Evolutionary conservation across 768 basidiomycete genomes (phyloP).

Genomic region (Mycena epipterygia): DNA sequence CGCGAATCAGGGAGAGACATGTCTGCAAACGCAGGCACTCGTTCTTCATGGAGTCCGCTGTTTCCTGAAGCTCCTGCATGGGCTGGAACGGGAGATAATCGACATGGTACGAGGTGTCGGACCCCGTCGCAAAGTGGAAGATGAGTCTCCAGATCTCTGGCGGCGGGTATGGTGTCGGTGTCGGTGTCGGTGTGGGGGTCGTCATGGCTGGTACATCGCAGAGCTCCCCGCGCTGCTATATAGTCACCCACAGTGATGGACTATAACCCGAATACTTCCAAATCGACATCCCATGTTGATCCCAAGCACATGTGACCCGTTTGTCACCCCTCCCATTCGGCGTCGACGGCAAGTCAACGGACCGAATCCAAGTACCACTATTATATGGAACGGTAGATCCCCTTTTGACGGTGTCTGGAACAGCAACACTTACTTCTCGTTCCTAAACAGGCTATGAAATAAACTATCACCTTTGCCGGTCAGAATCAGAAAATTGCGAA

Average conservation of each 20-base stretch:
- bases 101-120: background rate
- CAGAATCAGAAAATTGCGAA: too few relatives aligned
- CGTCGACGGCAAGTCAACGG: background rate
- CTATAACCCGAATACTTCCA: background rate
- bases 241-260: constrained; percentile 1
- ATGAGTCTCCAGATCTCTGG: constrained; percentile 31
- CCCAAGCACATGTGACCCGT: background rate
- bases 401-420: background rate
- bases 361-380: constrained; percentile 28
- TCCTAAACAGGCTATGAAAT: background rate
- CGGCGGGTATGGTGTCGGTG: constrained; percentile 5
- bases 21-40: constrained; percentile 17
- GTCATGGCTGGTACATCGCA: background rate
- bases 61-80: constrained; percentile 28
- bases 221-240: background rate
- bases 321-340: background rate
- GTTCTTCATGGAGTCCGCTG: background rate
- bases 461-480: background rate
- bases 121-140: constrained; percentile 14
- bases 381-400: constrained; percentile 20
- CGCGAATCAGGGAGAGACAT: constrained; percentile 18
- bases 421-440: background rate
- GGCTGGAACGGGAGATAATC: constrained; percentile 29
- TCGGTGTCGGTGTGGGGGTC: background rate
- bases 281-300: background rate